phyloP scores from a whole-genome alignment of 2,329 filamentous ascomycete species.

The Claviceps digitariae region DNA sequence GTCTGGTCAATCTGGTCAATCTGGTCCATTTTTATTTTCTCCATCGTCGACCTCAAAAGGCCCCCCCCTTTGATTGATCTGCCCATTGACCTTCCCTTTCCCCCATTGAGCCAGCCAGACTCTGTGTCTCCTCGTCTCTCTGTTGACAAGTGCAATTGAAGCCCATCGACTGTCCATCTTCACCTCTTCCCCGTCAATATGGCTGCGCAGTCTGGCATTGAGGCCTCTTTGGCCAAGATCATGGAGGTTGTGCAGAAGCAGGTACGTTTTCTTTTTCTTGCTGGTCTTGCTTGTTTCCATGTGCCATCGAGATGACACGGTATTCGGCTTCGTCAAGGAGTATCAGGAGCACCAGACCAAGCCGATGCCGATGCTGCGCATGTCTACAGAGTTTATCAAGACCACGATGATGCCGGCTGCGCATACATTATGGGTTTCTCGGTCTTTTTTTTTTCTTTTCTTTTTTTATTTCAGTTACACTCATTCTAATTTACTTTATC shows the following conservation, averaged over 20 bases:
- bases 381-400: not conserved
- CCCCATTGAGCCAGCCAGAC: not conserved
- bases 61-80: not conserved
- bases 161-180: not conserved
- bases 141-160: not conserved
- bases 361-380: too few species aligned
- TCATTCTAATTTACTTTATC: too few species aligned
- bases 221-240: constrained; percentile 10
- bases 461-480: not conserved
- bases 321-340: not conserved
- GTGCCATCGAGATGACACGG: constrained; percentile 1
- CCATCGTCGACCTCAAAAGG: constrained; percentile 1
- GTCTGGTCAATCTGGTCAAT: not conserved
- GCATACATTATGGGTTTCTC: not conserved
- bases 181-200: not conserved
- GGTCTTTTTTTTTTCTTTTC: not conserved
- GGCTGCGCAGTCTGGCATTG: constrained; percentile 9
- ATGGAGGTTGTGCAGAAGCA: constrained; percentile 12
- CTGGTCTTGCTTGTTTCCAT: not conserved
- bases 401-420: not conserved
- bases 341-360: not conserved
- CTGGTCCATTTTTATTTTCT: constrained; percentile 3
- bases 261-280: constrained; percentile 4
- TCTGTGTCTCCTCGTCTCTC: not conserved
- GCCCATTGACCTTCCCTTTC: not conserved